A percentile compares a stretch with the other conserved stretches of the same genome.
phyloP scores from a whole-genome alignment of 2,329 filamentous ascomycete genomes.

The Metarhizium album region DNA sequence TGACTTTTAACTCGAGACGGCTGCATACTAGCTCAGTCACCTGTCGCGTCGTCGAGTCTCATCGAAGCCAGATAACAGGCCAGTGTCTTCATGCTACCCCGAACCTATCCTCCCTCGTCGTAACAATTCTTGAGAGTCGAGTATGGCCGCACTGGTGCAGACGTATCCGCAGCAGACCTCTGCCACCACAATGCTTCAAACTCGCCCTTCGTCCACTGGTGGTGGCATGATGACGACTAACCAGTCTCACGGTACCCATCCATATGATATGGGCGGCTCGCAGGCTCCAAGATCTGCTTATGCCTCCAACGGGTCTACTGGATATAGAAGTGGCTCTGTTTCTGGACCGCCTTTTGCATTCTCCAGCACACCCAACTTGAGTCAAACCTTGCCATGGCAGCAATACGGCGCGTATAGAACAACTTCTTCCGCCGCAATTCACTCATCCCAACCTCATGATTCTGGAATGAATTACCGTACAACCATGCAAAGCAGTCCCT shows the following conservation, averaged over 20 bases:
- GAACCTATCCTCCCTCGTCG: background rate
- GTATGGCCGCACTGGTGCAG: constrained; percentile 79
- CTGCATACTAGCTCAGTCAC: background rate
- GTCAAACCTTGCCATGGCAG: constrained; percentile 42
- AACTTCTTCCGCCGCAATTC: constrained; percentile 32
- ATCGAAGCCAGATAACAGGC: background rate
- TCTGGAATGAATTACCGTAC: constrained; percentile 12
- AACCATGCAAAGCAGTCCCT: constrained; percentile 23
- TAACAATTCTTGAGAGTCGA: constrained; percentile 11
- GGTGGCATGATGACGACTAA: constrained; percentile 35
- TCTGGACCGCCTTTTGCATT: constrained; percentile 71
- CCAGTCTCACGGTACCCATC: constrained; percentile 38
- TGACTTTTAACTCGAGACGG: background rate
- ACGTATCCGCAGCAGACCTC: constrained; percentile 66
- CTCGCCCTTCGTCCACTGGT: constrained; percentile 48
- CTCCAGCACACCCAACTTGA: constrained; percentile 56
- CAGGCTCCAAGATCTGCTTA: constrained; percentile 22
- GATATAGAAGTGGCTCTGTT: constrained; percentile 44
- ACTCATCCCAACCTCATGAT: constrained; percentile 21
- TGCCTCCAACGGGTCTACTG: constrained; percentile 24
- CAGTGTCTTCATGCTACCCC: background rate
- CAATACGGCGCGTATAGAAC: constrained; percentile 37
- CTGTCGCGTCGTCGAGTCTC: background rate
- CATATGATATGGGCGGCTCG: constrained; percentile 32
- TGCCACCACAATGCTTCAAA: constrained; percentile 66